phyloP scores from a whole-genome alignment of 1,139 yeast genomes.

The Arxiozyma bovina region DNA sequence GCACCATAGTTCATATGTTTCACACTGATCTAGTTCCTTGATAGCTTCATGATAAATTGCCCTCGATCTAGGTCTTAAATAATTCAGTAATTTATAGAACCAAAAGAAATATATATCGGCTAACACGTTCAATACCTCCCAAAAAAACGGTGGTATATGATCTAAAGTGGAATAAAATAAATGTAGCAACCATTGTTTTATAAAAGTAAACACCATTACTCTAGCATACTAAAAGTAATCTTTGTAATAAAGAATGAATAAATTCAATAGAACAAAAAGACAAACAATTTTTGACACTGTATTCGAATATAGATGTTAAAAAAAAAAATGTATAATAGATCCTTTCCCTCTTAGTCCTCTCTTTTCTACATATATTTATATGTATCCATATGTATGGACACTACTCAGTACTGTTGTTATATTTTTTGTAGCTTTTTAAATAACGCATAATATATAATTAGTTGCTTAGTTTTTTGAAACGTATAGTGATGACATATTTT shows the following conservation, averaged over 20 bases:
- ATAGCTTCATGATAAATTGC: conserved; percentile 26
- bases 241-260: background rate
- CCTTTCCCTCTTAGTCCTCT: background rate
- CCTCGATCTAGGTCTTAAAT: conserved; percentile 26
- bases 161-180: conserved; percentile 31
- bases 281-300: background rate
- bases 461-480: no score
- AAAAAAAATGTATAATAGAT: no score
- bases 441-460: no score
- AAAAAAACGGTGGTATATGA: conserved; percentile 51
- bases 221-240: background rate
- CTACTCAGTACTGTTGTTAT: no score
- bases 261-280: no score
- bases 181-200: conserved; percentile 16
- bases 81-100: conserved; percentile 31
- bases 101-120: conserved; percentile 55
- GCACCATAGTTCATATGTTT: conserved; percentile 55
- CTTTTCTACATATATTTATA: no score
- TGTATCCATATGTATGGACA: no score
- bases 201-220: conserved; percentile 1
- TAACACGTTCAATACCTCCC: conserved; percentile 53
- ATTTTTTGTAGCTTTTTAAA: no score
- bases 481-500: no score
- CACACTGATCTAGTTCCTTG: conserved; percentile 26
- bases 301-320: background rate